These are phyloP conservation scores for Cytospora piceae DNA, from an alignment of 2,329 filamentous ascomycete genomes.

Conservation along the genomic window DNA sequence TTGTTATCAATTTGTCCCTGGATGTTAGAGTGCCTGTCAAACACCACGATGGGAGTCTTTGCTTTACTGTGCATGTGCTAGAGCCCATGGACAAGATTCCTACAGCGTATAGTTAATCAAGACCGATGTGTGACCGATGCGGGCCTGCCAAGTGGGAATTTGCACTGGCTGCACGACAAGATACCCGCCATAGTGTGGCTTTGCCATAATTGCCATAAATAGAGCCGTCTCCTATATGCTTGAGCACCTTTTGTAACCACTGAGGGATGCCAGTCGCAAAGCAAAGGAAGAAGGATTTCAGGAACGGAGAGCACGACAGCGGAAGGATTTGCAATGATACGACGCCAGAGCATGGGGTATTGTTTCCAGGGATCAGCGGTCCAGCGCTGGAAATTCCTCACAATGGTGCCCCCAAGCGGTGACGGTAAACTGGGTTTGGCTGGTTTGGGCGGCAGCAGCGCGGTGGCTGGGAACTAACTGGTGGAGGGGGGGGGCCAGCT, in stretches of 20 bases:
- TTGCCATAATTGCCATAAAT: neutral
- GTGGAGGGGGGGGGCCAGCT: neutral
- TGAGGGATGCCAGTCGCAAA: neutral
- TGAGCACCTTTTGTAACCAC: neutral
- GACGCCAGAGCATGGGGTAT: neutral
- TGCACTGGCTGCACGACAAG: neutral
- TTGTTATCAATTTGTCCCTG: neutral
- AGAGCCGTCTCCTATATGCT: neutral
- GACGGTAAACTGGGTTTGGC: slow-evolving; percentile 13
- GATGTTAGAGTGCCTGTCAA: neutral
- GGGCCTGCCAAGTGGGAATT: neutral
- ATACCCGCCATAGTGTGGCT: neutral
- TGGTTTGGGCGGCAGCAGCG: slow-evolving; percentile 15
- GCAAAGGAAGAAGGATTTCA: neutral
- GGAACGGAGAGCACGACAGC: neutral
- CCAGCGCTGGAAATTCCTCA: neutral
- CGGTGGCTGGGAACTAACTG: slow-evolving; percentile 23
- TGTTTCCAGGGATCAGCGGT: neutral
- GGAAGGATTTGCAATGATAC: neutral
- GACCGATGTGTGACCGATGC: neutral
- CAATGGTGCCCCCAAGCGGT: slow-evolving; percentile 14
- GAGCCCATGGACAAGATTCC: neutral
- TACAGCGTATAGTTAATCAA: neutral
- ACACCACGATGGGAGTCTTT: neutral
- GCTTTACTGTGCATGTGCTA: neutral